phyloP scores from a whole-genome alignment of 1,284 basidiomycete genomes.

The Sphaerobolus stellatus region DNA sequence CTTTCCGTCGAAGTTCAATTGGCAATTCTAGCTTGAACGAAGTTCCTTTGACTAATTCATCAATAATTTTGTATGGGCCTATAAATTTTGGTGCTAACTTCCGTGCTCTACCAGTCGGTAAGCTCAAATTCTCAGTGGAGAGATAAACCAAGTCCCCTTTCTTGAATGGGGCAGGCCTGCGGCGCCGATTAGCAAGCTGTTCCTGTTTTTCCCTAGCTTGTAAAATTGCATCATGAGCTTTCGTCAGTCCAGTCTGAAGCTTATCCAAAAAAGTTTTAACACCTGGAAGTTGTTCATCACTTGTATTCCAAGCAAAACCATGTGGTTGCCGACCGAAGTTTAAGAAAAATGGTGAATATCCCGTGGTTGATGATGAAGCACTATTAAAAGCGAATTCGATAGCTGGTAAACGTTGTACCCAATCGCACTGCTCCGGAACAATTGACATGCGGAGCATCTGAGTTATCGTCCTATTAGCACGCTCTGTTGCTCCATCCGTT shows the following conservation, averaged over 20 bases:
- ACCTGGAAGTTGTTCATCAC: conserved; percentile 25
- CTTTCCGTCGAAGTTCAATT: conserved; percentile 12
- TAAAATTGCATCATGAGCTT: conserved; percentile 34
- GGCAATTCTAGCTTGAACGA: conserved; percentile 16
- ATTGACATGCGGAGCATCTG: conserved; percentile 40
- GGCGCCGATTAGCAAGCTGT: conserved; percentile 28
- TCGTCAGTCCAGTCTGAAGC: conserved; percentile 26
- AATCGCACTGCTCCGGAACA: conserved; percentile 34
- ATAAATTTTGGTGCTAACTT: conserved; percentile 30
- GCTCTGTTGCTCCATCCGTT: conserved; percentile 42
- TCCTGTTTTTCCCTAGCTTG: conserved; percentile 28
- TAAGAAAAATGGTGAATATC: conserved; percentile 32
- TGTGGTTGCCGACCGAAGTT: conserved; percentile 28
- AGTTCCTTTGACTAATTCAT: not conserved
- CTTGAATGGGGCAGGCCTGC: conserved; percentile 20
- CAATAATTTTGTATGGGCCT: conserved; percentile 23
- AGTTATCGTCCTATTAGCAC: conserved; percentile 37
- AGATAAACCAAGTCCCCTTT: conserved; percentile 32
- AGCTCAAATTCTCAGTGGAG: conserved; percentile 29
- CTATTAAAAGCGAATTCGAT: conserved; percentile 38
- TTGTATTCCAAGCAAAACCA: conserved; percentile 27
- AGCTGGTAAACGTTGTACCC: conserved; percentile 35
- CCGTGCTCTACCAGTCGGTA: conserved; percentile 20
- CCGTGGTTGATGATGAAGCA: conserved; percentile 24
- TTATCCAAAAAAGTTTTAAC: conserved; percentile 25